Evolutionary conservation across 495 filamentous ascomycete genomes (phyloP).

Genomic region (Annulohypoxylon nitens): DNA sequence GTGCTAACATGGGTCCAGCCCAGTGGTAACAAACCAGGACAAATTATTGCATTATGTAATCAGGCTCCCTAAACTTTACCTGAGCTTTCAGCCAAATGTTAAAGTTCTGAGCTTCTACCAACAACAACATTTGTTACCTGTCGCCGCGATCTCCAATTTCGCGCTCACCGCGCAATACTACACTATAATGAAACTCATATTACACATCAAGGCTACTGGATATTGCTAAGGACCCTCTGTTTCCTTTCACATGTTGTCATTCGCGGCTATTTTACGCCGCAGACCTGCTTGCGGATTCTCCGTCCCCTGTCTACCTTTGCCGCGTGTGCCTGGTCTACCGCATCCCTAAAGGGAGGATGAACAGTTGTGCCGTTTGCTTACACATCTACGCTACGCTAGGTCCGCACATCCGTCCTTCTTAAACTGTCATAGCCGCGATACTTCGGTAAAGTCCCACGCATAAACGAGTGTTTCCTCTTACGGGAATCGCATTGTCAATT

Average conservation of each 20-base stretch:
- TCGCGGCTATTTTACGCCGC: conserved; percentile 6
- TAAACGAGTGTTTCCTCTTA: neutral
- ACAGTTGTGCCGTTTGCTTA: conserved; percentile 12
- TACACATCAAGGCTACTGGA: neutral
- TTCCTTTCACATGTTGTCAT: conserved; percentile 8
- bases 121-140: neutral
- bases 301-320: conserved; percentile 8
- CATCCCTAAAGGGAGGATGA: neutral
- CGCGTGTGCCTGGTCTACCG: conserved; percentile 1
- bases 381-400: neutral
- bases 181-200: neutral
- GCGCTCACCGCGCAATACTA: neutral
- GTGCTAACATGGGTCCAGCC: conserved; percentile 19
- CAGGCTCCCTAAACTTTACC: neutral
- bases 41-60: conserved; percentile 1
- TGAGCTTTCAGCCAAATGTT: neutral
- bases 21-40: conserved; percentile 20
- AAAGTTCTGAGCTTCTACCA: neutral
- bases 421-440: conserved; percentile 1
- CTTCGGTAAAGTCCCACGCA: conserved; percentile 5
- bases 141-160: neutral
- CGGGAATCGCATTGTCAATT: neutral
- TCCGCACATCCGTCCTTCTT: neutral
- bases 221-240: neutral
- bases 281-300: conserved; percentile 1